Conservation (phyloP, 2,329 filamentous ascomycete genomes). For the Ceratocystis huliohia region DNA sequence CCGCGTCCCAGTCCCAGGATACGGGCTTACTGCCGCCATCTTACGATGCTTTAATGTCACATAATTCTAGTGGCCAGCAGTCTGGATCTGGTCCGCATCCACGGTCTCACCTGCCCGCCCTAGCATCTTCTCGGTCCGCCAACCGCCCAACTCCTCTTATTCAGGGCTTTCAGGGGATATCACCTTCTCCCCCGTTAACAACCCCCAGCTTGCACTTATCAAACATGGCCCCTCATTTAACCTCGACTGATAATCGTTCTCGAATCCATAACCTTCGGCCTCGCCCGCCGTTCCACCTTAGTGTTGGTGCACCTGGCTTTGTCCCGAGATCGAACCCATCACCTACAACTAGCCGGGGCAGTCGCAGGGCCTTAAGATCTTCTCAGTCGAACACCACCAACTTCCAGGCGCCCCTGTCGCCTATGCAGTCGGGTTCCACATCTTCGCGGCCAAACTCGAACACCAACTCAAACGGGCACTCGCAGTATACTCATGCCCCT, state of each 20-base stretch:
- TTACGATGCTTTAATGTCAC: slow-evolving; percentile 17
- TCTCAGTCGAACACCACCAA: background rate
- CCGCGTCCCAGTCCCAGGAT: background rate
- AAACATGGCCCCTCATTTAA: background rate
- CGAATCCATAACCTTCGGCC: background rate
- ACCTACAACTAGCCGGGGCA: background rate
- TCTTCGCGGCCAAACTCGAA: background rate
- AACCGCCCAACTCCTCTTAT: slow-evolving; percentile 6
- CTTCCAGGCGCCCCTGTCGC: background rate
- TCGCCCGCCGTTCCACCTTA: slow-evolving; percentile 5
- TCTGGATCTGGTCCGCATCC: background rate
- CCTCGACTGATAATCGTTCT: background rate
- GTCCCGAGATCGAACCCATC: background rate
- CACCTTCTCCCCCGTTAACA: background rate
- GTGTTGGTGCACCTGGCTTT: slow-evolving; percentile 7
- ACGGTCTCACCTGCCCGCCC: background rate
- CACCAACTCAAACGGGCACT: background rate
- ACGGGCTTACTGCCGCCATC: slow-evolving; percentile 15
- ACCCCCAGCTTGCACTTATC: background rate
- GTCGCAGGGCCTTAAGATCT: background rate
- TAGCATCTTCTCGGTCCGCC: background rate
- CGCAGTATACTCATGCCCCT: slow-evolving; percentile 9
- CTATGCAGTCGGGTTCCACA: background rate
- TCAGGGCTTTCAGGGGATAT: background rate
- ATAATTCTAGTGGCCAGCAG: background rate